These are phyloP conservation scores for Trichophyton rubrum DNA, from an alignment of 2,329 filamentous ascomycete genomes.

Conservation along the genomic window DNA sequence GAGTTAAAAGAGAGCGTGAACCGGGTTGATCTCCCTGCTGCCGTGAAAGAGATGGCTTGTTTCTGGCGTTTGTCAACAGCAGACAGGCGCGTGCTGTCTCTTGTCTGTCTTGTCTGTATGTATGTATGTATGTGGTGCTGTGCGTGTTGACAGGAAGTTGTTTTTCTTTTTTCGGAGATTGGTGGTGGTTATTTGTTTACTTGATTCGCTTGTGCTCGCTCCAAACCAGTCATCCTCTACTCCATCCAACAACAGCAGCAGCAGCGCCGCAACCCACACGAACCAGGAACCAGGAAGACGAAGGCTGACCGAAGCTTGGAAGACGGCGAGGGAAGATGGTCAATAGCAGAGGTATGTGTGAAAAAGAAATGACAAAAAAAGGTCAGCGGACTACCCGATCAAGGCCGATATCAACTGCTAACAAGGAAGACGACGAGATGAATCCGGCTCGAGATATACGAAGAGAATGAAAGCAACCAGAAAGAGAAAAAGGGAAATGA, in stretches of 20 bases:
- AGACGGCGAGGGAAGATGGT: background rate
- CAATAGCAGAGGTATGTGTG: background rate
- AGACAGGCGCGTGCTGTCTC: background rate
- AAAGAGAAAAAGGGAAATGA: background rate
- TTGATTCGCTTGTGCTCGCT: constrained; percentile 1
- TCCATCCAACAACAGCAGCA: background rate
- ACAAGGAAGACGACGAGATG: background rate
- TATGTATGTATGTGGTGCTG: background rate
- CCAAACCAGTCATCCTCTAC: constrained; percentile 1
- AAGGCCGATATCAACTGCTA: background rate
- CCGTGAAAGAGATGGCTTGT: background rate
- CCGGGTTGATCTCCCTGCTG: background rate
- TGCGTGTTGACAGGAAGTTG: background rate
- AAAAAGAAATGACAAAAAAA: background rate
- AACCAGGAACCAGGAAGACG: background rate
- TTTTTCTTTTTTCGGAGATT: background rate
- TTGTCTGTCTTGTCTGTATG: background rate
- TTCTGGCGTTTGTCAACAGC: background rate
- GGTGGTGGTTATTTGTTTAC: background rate
- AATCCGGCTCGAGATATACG: background rate
- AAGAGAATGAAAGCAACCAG: background rate
- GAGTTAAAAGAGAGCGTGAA: background rate
- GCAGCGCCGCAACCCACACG: background rate
- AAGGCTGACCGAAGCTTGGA: background rate
- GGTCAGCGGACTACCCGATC: background rate